Evolutionary conservation across 2,329 filamentous ascomycete species (phyloP).

Genomic region (Aotearoamyces nothofagi): DNA sequence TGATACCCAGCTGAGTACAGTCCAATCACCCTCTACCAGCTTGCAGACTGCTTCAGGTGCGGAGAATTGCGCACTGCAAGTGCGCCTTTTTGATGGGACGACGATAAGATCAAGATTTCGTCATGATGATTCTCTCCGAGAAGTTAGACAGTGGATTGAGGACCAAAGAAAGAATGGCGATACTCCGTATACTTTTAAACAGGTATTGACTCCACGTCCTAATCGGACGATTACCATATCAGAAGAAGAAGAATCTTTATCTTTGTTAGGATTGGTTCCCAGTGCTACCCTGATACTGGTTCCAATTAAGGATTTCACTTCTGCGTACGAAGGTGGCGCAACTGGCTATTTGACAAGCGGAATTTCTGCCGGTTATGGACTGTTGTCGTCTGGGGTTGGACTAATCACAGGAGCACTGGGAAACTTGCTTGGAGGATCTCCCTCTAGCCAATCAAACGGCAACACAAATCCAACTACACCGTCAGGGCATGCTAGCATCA

Average conservation of each 20-base stretch:
- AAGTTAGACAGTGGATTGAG: constrained; percentile 66
- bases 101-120: constrained; percentile 62
- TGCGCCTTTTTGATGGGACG: constrained; percentile 72
- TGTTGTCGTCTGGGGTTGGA: constrained; percentile 26
- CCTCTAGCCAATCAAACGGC: too few relatives aligned
- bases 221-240: constrained; percentile 58
- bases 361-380: constrained; percentile 19
- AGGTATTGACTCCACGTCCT: constrained; percentile 65
- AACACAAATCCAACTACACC: too few relatives aligned
- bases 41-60: constrained; percentile 4
- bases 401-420: constrained; percentile 26
- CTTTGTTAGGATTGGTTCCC: constrained; percentile 58
- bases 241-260: constrained; percentile 57
- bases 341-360: constrained; percentile 20
- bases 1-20: constrained; percentile 7
- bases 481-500: constrained; percentile 27
- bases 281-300: constrained; percentile 73
- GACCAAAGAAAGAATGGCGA: constrained; percentile 37
- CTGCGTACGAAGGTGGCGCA: constrained; percentile 33
- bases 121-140: constrained; percentile 42
- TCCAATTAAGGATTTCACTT: constrained; percentile 45
- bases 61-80: constrained; percentile 47
- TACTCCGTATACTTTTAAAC: constrained; percentile 66
- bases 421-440: constrained; percentile 26
- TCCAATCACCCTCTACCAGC: constrained; percentile 5